phyloP scores from a whole-genome alignment of 176 grass and related monocot species.

The Neostapfia colusana region DNA sequence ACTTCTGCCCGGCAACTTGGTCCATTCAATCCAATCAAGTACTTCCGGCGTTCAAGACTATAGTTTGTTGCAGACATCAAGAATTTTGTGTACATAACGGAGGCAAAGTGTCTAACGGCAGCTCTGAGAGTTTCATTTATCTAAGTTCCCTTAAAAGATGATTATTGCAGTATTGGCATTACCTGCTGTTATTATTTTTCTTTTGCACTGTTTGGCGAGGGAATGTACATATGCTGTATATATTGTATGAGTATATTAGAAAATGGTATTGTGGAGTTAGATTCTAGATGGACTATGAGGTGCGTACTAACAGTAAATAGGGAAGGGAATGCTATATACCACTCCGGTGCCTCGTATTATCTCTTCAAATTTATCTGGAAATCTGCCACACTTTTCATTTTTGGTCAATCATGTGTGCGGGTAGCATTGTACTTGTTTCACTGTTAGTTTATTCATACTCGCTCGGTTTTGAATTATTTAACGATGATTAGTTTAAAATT shows the following conservation, averaged over 20 bases:
- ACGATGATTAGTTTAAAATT: too few relatives aligned
- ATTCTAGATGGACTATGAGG: slow-evolving; percentile 31
- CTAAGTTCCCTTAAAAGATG: slow-evolving; percentile 33
- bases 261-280: slow-evolving; percentile 15
- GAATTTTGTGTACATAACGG: slow-evolving; percentile 67
- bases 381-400: neutral
- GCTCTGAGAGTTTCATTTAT: slow-evolving; percentile 43
- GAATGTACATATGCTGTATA: slow-evolving; percentile 48
- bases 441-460: too few relatives aligned
- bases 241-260: slow-evolving; percentile 47
- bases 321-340: neutral
- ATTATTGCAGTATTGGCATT: neutral
- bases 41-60: slow-evolving; percentile 76
- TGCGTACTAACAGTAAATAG: slow-evolving; percentile 34
- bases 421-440: neutral
- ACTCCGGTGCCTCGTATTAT: neutral
- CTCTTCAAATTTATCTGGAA: slow-evolving; percentile 1
- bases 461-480: too few relatives aligned
- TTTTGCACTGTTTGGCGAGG: slow-evolving; percentile 39
- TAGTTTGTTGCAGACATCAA: slow-evolving; percentile 42
- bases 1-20: slow-evolving; percentile 49
- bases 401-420: neutral
- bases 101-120: slow-evolving; percentile 43
- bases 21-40: slow-evolving; percentile 82
- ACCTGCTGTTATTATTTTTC: slow-evolving; percentile 27